phyloP scores from a whole-genome alignment of 2,329 filamentous ascomycete species.

The Parafenestella ontariensis region DNA sequence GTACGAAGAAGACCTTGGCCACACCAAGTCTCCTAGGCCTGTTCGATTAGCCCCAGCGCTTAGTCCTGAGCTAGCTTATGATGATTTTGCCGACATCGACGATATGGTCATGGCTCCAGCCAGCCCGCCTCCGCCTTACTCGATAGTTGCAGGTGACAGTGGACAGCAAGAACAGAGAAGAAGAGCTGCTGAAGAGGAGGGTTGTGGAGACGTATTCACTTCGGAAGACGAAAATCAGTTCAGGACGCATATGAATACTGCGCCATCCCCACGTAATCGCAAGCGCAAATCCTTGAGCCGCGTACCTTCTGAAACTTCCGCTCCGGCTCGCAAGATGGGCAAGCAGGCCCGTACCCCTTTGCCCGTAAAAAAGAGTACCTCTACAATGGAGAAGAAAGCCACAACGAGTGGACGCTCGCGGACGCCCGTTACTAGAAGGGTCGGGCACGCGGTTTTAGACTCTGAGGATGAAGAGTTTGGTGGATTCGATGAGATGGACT shows the following conservation, averaged over 20 bases:
- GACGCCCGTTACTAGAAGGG: conserved; percentile 23
- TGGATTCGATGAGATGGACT: conserved; percentile 36
- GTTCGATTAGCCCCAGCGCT: conserved; percentile 11
- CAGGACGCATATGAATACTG: conserved; percentile 10
- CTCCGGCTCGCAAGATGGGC: conserved; percentile 39
- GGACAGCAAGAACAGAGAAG: background rate
- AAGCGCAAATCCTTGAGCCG: conserved; percentile 44
- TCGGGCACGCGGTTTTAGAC: conserved; percentile 33
- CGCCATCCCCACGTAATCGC: conserved; percentile 17
- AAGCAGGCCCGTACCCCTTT: conserved; percentile 32
- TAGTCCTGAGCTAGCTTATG: conserved; percentile 23
- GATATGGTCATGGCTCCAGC: conserved; percentile 31
- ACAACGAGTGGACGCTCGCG: conserved; percentile 4
- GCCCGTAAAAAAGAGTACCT: conserved; percentile 13
- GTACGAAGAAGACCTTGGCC: conserved; percentile 38
- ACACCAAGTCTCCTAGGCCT: conserved; percentile 24
- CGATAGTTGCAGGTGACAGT: conserved; percentile 43
- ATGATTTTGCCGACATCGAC: conserved; percentile 51
- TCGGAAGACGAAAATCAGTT: conserved; percentile 22
- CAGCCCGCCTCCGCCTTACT: conserved; percentile 53
- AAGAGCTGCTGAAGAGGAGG: conserved; percentile 7
- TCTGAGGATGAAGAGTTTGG: conserved; percentile 44
- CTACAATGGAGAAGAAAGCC: background rate
- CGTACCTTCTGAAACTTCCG: conserved; percentile 31
- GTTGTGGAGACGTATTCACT: conserved; percentile 13